phyloP scores from a whole-genome alignment of 2,329 filamentous ascomycete genomes.

The Neofusicoccum kwambonambiense region DNA sequence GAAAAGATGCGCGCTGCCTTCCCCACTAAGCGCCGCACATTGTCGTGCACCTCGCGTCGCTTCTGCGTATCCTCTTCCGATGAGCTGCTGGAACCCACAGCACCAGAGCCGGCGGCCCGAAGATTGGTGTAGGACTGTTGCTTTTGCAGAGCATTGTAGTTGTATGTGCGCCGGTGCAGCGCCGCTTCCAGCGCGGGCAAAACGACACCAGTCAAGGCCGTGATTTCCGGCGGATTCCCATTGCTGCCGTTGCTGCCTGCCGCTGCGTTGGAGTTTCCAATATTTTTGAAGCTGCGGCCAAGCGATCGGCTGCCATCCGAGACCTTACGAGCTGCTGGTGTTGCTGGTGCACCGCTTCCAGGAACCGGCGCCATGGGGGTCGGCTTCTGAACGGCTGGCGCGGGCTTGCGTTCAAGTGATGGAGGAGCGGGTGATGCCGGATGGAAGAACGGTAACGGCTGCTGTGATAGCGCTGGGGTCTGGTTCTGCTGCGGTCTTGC shows the following conservation, averaged over 20 bases:
- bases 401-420: not conserved
- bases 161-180: slow-evolving; percentile 70
- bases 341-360: not conserved
- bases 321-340: slow-evolving; percentile 16
- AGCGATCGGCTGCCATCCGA: slow-evolving; percentile 8
- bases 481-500: slow-evolving; percentile 8
- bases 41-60: slow-evolving; percentile 70
- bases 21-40: slow-evolving; percentile 74
- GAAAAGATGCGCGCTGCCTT: slow-evolving; percentile 81
- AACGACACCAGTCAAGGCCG: slow-evolving; percentile 86
- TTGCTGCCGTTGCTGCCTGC: not conserved
- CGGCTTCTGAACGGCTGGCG: not conserved
- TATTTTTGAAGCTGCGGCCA: slow-evolving; percentile 12
- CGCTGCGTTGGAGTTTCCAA: slow-evolving; percentile 17
- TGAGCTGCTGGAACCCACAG: not conserved
- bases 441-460: slow-evolving; percentile 31
- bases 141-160: slow-evolving; percentile 57
- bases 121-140: slow-evolving; percentile 16
- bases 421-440: not conserved
- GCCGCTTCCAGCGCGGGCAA: slow-evolving; percentile 90
- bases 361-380: not conserved
- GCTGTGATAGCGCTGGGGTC: slow-evolving; percentile 29
- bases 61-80: slow-evolving; percentile 27
- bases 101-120: not conserved
- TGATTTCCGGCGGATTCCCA: slow-evolving; percentile 62